Evolutionary conservation across 768 basidiomycete species (phyloP), one percentile per base, ranked within the genome.

Genomic region (Serendipita indica): DNA sequence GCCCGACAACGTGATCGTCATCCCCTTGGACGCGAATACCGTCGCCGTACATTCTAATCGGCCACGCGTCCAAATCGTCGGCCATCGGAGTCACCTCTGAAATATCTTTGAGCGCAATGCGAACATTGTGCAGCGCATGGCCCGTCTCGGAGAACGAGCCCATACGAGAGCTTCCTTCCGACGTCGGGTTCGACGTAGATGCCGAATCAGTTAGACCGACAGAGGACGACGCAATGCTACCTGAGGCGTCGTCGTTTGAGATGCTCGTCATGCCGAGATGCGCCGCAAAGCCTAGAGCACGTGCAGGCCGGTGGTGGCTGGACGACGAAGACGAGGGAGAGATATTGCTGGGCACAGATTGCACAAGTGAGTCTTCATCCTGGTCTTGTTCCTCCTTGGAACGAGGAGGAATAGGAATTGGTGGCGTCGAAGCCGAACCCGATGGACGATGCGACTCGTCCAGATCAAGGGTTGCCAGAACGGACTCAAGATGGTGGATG

Each of bases 231-330:
- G 41, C 7, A 6, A 27, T 27, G 25, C 10, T 10, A 10, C 25
- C 13, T 10, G 43, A 46, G 43, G 12, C 43, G 10, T 43, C 41
- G 18, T 43, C 27, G 16, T n/a, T 28, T 10, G 10, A 18, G 14
- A 54, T 14, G 30, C 49, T 54, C 49, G 49, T 54, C 49, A 54
- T 54, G 7, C 49, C 49, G 20, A 54, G 30, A 54, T 54, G 49
- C 10, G 49, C 49, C 3, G 49, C 10, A 28, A 54, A 54, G 20
- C 49, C 49, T 28, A 54, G 30, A n/a, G 49, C 49, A 32, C 49
- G 49, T 16, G 49, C 49, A 7, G 49, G 49, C 10, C 10, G n/a
- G 10, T 10, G 10, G n/a, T n/a, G 10, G 10, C 35, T 10, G 35
- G 35, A n/a, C 35, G 35, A 10, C 10, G 35, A 37, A 37, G 35